Conservation (phyloP, 1,284 basidiomycete species). For the Meripilus lineatus region DNA sequence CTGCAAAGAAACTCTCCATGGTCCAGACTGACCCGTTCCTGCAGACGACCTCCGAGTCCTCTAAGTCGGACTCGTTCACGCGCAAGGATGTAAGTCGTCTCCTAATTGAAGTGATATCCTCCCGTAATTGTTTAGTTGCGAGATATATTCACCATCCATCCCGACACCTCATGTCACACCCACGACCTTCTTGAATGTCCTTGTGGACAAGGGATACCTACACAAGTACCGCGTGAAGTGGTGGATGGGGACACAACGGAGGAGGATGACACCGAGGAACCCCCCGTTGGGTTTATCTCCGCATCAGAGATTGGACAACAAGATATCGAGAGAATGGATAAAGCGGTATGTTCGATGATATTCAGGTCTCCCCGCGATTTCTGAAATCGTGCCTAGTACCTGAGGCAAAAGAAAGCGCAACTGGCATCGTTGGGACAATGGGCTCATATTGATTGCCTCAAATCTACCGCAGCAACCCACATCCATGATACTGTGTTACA, state of each 20-base stretch:
- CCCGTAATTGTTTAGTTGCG: conserved; percentile 55
- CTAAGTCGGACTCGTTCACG: conserved; percentile 83
- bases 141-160: conserved; percentile 88
- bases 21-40: conserved; percentile 13
- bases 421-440: conserved; percentile 84
- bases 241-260: conserved; percentile 15
- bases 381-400: conserved; percentile 40
- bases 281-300: conserved; percentile 55
- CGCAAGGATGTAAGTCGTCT: conserved; percentile 70
- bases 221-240: conserved; percentile 7
- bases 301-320: conserved; percentile 66
- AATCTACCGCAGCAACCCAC: conserved; percentile 35
- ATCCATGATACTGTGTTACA: conserved; percentile 63
- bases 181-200: conserved; percentile 83
- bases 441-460: conserved; percentile 80
- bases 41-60: conserved; percentile 46
- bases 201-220: conserved; percentile 40
- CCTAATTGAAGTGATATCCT: conserved; percentile 7
- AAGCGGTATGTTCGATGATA: conserved; percentile 47
- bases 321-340: conserved; percentile 45
- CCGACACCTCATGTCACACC: conserved; percentile 82
- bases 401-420: conserved; percentile 69
- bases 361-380: background rate
- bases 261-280: conserved; percentile 22
- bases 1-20: conserved; percentile 1